phyloP scores from a whole-genome alignment of 2,329 filamentous ascomycete species.

The Botryosphaeria dothidea region DNA sequence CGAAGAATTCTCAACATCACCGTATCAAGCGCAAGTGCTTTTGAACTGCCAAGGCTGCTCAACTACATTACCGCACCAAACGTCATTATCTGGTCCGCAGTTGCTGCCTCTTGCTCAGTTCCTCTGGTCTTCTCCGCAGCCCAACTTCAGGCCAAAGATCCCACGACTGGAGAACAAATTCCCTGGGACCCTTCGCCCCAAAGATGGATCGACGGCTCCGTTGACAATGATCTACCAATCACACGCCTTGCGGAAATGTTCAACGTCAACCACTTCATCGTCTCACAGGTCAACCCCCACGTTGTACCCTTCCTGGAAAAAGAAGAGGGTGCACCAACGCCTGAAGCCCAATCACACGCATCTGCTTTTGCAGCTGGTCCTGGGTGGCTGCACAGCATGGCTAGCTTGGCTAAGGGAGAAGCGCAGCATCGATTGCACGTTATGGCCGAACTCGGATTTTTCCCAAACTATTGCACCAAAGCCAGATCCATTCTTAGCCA shows the following conservation, averaged over 20 bases:
- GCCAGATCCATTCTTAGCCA: slow-evolving; percentile 80
- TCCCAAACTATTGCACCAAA: slow-evolving; percentile 78
- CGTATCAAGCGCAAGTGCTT: slow-evolving; percentile 83
- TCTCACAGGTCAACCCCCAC: slow-evolving; percentile 94
- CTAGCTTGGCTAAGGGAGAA: slow-evolving; percentile 75
- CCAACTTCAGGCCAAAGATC: slow-evolving; percentile 80
- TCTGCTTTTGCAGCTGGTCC: slow-evolving; percentile 45
- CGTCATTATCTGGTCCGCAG: slow-evolving; percentile 94
- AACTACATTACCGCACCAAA: slow-evolving; percentile 95
- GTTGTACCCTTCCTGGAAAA: slow-evolving; percentile 82
- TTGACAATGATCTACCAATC: slow-evolving; percentile 93
- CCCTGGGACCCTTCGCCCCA: slow-evolving; percentile 86
- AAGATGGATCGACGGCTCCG: slow-evolving; percentile 90
- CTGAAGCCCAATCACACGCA: slow-evolving; percentile 33
- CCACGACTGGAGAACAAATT: slow-evolving; percentile 71
- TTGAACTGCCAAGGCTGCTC: slow-evolving; percentile 81
- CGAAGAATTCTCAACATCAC: slow-evolving; percentile 90
- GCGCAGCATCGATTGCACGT: slow-evolving; percentile 78
- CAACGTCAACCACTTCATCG: slow-evolving; percentile 97
- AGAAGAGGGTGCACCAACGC: slow-evolving; percentile 60
- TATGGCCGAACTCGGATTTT: slow-evolving; percentile 75
- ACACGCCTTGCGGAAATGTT: slow-evolving; percentile 90
- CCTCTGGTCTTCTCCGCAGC: slow-evolving; percentile 82
- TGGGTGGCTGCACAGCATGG: slow-evolving; percentile 67
- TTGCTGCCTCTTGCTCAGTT: slow-evolving; percentile 93